Percentiles rank a stretch among this genome's conserved stretches.
These are phyloP conservation scores for Fonsecaea erecta DNA, from an alignment of 2,329 filamentous ascomycete species.

Conservation along the genomic window DNA sequence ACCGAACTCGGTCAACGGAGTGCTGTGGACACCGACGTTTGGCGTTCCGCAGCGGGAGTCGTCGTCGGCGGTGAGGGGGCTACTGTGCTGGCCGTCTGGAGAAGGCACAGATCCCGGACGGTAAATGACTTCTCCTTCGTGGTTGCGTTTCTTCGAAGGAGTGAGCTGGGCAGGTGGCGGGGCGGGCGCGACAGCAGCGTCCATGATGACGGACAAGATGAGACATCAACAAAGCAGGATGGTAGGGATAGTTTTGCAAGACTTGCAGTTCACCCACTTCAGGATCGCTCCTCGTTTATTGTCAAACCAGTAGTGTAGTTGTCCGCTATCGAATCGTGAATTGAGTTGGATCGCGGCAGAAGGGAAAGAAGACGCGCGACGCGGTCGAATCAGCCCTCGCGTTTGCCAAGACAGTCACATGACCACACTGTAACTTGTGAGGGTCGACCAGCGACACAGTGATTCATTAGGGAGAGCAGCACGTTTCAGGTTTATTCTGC, in stretches of 20 bases:
- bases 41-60: constrained; percentile 24
- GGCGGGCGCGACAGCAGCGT: constrained; percentile 3
- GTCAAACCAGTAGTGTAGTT: not conserved
- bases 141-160: constrained; percentile 32
- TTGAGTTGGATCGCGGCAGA: not conserved
- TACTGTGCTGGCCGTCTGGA: constrained; percentile 17
- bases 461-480: not conserved
- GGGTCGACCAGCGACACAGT: not conserved
- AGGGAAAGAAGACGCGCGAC: constrained; percentile 3
- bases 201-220: constrained; percentile 18
- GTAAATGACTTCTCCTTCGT: constrained; percentile 23
- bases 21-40: constrained; percentile 18
- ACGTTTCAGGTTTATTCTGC: not conserved
- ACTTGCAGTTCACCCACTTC: not conserved
- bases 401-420: not conserved
- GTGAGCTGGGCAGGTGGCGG: constrained; percentile 21
- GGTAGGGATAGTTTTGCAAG: not conserved
- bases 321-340: not conserved
- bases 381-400: not conserved
- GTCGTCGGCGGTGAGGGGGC: constrained; percentile 4
- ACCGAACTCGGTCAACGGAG: constrained; percentile 33
- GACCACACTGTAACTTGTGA: constrained; percentile 13
- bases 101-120: constrained; percentile 9
- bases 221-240: not conserved
- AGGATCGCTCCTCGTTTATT: not conserved